phyloP scores from a whole-genome alignment of 2,329 filamentous ascomycete species.

The Biscogniauxia marginata region DNA sequence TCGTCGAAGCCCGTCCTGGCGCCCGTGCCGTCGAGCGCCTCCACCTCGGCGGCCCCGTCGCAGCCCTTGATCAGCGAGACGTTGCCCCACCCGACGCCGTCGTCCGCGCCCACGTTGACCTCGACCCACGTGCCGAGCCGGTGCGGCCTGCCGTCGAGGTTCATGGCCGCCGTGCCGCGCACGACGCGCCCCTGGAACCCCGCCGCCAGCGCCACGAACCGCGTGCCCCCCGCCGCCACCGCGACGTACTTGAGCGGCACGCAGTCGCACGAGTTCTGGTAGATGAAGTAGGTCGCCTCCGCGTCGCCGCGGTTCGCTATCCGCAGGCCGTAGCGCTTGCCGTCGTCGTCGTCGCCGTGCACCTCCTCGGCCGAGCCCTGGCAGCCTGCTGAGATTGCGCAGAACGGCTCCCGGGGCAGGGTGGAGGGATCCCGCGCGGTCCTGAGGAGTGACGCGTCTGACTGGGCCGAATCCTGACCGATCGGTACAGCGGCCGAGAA shows the following conservation, averaged over 20 bases:
- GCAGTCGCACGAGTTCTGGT: slow-evolving; percentile 19
- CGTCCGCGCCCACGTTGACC: slow-evolving; percentile 9
- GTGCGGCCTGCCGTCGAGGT: slow-evolving; percentile 11
- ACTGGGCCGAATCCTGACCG: neutral
- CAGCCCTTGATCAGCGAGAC: slow-evolving; percentile 21
- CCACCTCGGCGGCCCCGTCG: slow-evolving; percentile 15
- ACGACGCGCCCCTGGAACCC: slow-evolving; percentile 21
- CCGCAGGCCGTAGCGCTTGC: slow-evolving; percentile 11
- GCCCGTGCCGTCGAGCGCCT: slow-evolving; percentile 5
- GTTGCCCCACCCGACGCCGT: slow-evolving; percentile 10
- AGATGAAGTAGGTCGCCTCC: slow-evolving; percentile 16
- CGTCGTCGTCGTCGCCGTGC: neutral
- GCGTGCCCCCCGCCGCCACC: slow-evolving; percentile 1
- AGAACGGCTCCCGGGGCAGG: neutral
- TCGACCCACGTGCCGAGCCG: slow-evolving; percentile 15
- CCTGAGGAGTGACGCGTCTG: neutral
- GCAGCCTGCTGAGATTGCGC: slow-evolving; percentile 1
- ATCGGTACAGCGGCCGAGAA: slow-evolving; percentile 7
- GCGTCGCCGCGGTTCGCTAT: slow-evolving; percentile 11
- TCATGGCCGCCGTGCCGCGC: slow-evolving; percentile 12
- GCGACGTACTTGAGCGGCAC: slow-evolving; percentile 12
- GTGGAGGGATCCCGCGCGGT: neutral
- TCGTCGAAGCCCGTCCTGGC: slow-evolving; percentile 10
- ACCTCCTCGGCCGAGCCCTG: slow-evolving; percentile 1
- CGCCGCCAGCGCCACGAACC: slow-evolving; percentile 14